These are phyloP conservation scores for Tulasnella sp. DNA, from an alignment of 768 basidiomycete genomes.

Conservation along the genomic window DNA sequence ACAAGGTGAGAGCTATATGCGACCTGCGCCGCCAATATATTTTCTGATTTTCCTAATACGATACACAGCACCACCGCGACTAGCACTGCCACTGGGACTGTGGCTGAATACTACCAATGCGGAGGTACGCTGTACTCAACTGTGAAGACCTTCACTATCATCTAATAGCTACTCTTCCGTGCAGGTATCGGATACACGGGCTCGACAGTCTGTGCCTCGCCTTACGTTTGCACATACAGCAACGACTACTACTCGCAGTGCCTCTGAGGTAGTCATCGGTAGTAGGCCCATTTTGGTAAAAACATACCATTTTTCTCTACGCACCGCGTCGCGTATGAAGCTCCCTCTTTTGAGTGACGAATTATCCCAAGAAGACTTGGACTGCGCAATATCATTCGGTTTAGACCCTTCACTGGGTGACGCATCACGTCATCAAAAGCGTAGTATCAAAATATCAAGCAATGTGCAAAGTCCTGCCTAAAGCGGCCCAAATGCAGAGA, in stretches of 20 bases:
- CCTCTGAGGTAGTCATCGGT: background rate
- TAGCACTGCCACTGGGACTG: background rate
- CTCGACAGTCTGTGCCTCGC: conserved; percentile 6
- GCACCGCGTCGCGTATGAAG: no score
- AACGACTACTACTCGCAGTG: conserved; percentile 10
- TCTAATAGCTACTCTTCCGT: background rate
- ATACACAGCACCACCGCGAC: background rate
- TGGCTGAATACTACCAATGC: background rate
- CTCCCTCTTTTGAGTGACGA: no score
- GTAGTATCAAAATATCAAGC: no score
- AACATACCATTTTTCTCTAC: no score
- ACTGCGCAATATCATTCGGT: no score
- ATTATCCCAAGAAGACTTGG: no score
- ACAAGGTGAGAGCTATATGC: background rate
- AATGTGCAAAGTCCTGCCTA: no score
- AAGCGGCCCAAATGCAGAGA: no score
- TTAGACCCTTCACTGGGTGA: no score
- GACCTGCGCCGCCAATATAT: background rate
- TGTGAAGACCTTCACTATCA: background rate
- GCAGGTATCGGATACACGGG: background rate
- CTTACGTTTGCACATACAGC: conserved; percentile 6
- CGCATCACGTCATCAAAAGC: no score
- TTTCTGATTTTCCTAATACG: background rate
- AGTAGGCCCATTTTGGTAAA: no score
- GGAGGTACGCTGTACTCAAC: background rate